Percentiles rank a stretch among this genome's conserved stretches.
phyloP scores from a whole-genome alignment of 2,329 filamentous ascomycete species.

The Penicillium hesseltinei region DNA sequence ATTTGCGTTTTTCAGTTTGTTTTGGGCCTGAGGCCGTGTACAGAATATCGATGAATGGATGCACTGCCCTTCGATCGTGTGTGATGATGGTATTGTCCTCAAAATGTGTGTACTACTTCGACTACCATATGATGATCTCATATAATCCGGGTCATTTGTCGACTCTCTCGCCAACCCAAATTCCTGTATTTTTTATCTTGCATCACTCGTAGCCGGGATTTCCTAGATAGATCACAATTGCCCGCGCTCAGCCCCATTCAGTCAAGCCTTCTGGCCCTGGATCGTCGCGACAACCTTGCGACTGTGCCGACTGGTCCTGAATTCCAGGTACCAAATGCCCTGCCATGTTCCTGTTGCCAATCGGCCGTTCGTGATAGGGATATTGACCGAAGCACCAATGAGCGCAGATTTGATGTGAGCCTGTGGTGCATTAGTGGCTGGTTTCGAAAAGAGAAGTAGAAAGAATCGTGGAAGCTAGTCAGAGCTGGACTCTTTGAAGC shows the following conservation, averaged over 20 bases:
- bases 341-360: constrained; percentile 64
- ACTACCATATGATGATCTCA: constrained; percentile 5
- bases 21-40: constrained; percentile 35
- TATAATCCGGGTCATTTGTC: constrained; percentile 5
- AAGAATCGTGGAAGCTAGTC: not conserved
- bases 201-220: not conserved
- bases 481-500: not conserved
- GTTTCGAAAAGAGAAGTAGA: not conserved
- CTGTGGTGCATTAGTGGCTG: constrained; percentile 26
- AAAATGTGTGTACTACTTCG: constrained; percentile 7
- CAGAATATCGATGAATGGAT: constrained; percentile 39
- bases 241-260: constrained; percentile 10
- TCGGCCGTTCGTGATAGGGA: constrained; percentile 85
- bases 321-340: constrained; percentile 93
- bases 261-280: constrained; percentile 69
- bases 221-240: constrained; percentile 17
- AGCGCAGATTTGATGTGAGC: constrained; percentile 92
- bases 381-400: constrained; percentile 81
- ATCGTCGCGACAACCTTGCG: constrained; percentile 89
- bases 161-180: not conserved
- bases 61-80: constrained; percentile 16
- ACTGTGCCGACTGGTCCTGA: constrained; percentile 71
- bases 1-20: constrained; percentile 27
- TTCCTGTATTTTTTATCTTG: not conserved
- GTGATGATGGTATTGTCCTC: constrained; percentile 9